phyloP scores from a whole-genome alignment of 1,284 basidiomycete species.

The Cystobasidiaceae sp. region DNA sequence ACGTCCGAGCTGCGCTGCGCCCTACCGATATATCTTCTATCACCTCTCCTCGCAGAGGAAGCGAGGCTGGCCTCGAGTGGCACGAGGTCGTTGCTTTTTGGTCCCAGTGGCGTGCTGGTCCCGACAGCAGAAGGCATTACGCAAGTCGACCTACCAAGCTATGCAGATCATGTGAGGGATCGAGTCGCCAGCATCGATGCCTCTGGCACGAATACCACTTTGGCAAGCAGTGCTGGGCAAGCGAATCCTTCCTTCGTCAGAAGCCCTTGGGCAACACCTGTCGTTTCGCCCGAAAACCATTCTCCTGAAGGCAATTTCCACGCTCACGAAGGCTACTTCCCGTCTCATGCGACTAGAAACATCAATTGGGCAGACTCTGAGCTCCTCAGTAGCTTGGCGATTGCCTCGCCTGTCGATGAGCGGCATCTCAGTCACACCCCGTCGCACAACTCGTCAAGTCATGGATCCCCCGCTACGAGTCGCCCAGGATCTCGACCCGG shows the following conservation, averaged over 20 bases:
- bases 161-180: constrained; percentile 79
- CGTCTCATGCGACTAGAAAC: constrained; percentile 45
- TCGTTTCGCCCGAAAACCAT: neutral
- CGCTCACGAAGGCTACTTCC: too few species aligned
- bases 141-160: constrained; percentile 69
- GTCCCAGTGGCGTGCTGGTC: constrained; percentile 45
- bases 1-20: constrained; percentile 86
- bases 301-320: constrained; percentile 32
- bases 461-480: constrained; percentile 25
- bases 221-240: constrained; percentile 35
- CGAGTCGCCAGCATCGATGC: constrained; percentile 75
- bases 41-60: constrained; percentile 65
- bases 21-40: constrained; percentile 75
- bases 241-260: constrained; percentile 33
- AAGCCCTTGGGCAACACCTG: constrained; percentile 26
- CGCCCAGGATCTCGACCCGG: constrained; percentile 30
- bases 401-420: neutral
- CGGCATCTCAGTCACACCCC: constrained; percentile 2
- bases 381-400: constrained; percentile 62
- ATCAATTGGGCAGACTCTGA: constrained; percentile 73
- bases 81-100: constrained; percentile 64
- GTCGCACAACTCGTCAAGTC: constrained; percentile 17
- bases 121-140: constrained; percentile 55
- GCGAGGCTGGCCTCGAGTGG: constrained; percentile 63
- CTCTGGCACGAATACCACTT: constrained; percentile 49